Percentiles rank a stretch among this genome's conserved stretches.
These are phyloP conservation scores for Aspergillus floridensis DNA, from an alignment of 2,329 filamentous ascomycete species.

Conservation along the genomic window DNA sequence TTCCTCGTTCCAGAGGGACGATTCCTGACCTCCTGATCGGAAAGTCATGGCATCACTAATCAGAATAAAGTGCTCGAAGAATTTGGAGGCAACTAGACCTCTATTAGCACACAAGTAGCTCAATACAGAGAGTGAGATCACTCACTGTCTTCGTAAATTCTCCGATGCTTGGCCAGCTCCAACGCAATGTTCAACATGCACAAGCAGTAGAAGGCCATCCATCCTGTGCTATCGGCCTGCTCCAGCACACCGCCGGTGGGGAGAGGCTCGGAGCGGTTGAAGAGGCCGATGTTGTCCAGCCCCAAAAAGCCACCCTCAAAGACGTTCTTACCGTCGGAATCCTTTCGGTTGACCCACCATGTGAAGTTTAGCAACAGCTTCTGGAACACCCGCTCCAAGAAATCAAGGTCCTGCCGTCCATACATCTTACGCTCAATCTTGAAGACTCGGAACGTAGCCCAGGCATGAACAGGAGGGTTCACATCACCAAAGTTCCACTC, in stretches of 20 bases:
- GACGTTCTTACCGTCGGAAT: constrained; percentile 90
- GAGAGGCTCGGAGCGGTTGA: constrained; percentile 93
- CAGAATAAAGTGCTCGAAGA: constrained; percentile 97
- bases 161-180: constrained; percentile 90
- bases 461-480: constrained; percentile 93
- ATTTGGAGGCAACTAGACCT: constrained; percentile 77
- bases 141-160: constrained; percentile 81
- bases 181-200: constrained; percentile 97
- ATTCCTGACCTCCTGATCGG: constrained; percentile 67
- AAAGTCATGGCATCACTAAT: constrained; percentile 97
- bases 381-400: constrained; percentile 93
- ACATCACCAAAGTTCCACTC: constrained; percentile 99
- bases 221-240: constrained; percentile 95
- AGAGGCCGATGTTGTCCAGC: constrained; percentile 93
- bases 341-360: constrained; percentile 99
- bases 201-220: constrained; percentile 98
- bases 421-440: constrained; percentile 99
- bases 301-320: constrained; percentile 96
- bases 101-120: too few relatives aligned
- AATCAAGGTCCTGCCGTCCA: constrained; percentile 89
- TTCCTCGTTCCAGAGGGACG: constrained; percentile 92
- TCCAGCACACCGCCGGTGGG: constrained; percentile 91
- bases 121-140: background rate
- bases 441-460: constrained; percentile 93
- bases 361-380: constrained; percentile 95